Conservation (phyloP, 768 basidiomycete species). For the Lactarius sanguifluus region DNA sequence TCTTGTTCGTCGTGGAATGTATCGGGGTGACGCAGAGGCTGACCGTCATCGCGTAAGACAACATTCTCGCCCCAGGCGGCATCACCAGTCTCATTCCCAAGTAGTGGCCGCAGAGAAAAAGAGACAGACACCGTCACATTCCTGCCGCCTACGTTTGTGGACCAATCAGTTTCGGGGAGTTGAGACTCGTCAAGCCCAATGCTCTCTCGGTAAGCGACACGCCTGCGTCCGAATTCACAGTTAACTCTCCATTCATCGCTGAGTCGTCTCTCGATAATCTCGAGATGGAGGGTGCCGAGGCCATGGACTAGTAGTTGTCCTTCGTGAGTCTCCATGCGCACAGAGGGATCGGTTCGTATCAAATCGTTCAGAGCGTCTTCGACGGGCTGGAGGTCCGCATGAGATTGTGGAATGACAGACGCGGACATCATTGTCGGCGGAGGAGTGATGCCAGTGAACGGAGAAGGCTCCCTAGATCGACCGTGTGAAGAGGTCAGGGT, state of each 20-base stretch:
- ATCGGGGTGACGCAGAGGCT: constrained; percentile 53
- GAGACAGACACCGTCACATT: constrained; percentile 49
- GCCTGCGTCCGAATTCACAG: constrained; percentile 74
- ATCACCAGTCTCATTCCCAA: constrained; percentile 58
- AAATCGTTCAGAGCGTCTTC: constrained; percentile 72
- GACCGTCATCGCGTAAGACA: constrained; percentile 56
- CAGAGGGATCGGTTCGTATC: constrained; percentile 86
- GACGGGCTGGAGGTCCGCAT: constrained; percentile 74
- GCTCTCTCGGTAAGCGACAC: constrained; percentile 79
- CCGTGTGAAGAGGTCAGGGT: constrained; percentile 64
- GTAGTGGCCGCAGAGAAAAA: constrained; percentile 55
- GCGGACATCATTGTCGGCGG: constrained; percentile 86
- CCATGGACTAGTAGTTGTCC: constrained; percentile 84
- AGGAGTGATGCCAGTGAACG: constrained; percentile 63
- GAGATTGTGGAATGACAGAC: constrained; percentile 76
- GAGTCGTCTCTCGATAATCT: constrained; percentile 81
- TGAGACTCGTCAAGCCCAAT: constrained; percentile 36
- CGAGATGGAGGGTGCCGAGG: constrained; percentile 83
- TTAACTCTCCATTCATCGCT: constrained; percentile 75
- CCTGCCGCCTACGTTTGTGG: constrained; percentile 62
- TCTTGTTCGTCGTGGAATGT: constrained; percentile 43
- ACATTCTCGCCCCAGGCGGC: constrained; percentile 76
- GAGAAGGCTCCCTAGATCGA: constrained; percentile 37
- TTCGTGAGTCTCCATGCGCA: constrained; percentile 75
- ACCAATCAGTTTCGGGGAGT: constrained; percentile 49